phyloP scores from a whole-genome alignment of 2,329 filamentous ascomycete genomes.

The Botrytis deweyae region DNA sequence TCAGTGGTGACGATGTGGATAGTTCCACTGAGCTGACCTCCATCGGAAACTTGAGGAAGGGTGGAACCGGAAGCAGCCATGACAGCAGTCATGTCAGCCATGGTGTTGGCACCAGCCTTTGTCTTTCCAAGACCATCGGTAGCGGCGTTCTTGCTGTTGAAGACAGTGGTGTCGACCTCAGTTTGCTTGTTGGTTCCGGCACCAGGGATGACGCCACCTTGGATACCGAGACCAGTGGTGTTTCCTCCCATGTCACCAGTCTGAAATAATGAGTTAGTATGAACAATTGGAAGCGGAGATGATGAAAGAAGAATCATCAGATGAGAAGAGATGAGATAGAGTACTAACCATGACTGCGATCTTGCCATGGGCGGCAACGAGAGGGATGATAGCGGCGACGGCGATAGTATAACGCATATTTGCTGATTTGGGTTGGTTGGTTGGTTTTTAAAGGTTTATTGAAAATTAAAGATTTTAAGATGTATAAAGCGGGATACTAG shows the following conservation, averaged over 20 bases:
- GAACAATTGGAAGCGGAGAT: slow-evolving; percentile 6
- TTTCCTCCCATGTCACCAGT: slow-evolving; percentile 45
- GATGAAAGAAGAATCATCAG: not conserved
- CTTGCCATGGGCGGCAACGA: slow-evolving; percentile 60
- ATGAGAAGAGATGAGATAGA: not conserved
- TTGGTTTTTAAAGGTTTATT: slow-evolving; percentile 11
- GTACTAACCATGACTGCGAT: slow-evolving; percentile 45
- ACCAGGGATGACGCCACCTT: slow-evolving; percentile 44
- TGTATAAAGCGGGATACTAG: slow-evolving; percentile 33
- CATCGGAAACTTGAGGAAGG: slow-evolving; percentile 59
- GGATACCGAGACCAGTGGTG: slow-evolving; percentile 45
- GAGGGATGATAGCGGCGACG: slow-evolving; percentile 50
- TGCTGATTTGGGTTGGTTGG: slow-evolving; percentile 29
- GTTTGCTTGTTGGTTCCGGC: slow-evolving; percentile 45
- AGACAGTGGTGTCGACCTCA: slow-evolving; percentile 49
- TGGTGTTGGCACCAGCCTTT: slow-evolving; percentile 52
- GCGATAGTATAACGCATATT: slow-evolving; percentile 33
- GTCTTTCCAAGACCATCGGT: slow-evolving; percentile 59
- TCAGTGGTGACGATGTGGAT: slow-evolving; percentile 68
- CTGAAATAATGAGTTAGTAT: slow-evolving; percentile 21
- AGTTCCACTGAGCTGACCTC: slow-evolving; percentile 60
- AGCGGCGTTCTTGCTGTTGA: slow-evolving; percentile 52
- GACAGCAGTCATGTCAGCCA: slow-evolving; percentile 56
- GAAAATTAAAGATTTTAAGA: slow-evolving; percentile 29
- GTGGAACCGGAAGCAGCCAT: slow-evolving; percentile 54